Base-by-base conservation (phyloP, 2,329 filamentous ascomycete species). In the Monilinia polystroma region DNA sequence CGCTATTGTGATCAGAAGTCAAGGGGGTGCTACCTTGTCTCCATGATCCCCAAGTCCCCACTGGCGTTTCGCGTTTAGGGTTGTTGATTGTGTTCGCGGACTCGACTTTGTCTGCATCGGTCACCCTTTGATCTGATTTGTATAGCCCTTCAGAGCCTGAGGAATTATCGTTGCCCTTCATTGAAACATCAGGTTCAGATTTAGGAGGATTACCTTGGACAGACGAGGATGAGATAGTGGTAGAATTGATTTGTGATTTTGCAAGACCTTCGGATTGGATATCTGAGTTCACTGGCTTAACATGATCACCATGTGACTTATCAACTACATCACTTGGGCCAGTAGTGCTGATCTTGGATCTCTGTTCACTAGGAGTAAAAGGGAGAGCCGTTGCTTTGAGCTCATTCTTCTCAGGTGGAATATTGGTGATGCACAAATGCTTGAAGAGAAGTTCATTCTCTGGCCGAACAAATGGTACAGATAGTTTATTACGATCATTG, bases 401-500 rank as follows among this genome's bases (percentile, higher is more conserved):
- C 70, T 84, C 86, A 11, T 83, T 82, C 74, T 81, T 86, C 68
- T 84, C 85, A 0, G 83, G 81, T 11, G 80, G 68, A n/a, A 83
- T 70, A 67, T 83, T 84, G 53, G 83, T 82, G 1, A 90, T 93
- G 73, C 82, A 87, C 59, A 98, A 83, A 72, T 88, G 85, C 73
- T 90, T 95, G 80, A 96, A 98, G 0, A 87, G 80, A 4, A 81
- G 83, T 66, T 97, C 92, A 73, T 96, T 90, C 77, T 98, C 95
- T 0, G 95, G 95, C 38, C 95, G 87, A 52, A 97, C 93, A 71
- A 99, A 90, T 2, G 95, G 95, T 45, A 99, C 89, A 20, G 91
- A 93, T 16, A 98, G 82, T 74, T 94, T 95, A 76, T 91, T 92
- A 56, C 90, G 86, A 67, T 96, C 92, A 75, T 92, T 90, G 72